Percentiles rank a stretch among this genome's conserved stretches.
Evolutionary conservation across 768 basidiomycete genomes (phyloP).

Genomic region (Dacryopinax primogenitus): DNA sequence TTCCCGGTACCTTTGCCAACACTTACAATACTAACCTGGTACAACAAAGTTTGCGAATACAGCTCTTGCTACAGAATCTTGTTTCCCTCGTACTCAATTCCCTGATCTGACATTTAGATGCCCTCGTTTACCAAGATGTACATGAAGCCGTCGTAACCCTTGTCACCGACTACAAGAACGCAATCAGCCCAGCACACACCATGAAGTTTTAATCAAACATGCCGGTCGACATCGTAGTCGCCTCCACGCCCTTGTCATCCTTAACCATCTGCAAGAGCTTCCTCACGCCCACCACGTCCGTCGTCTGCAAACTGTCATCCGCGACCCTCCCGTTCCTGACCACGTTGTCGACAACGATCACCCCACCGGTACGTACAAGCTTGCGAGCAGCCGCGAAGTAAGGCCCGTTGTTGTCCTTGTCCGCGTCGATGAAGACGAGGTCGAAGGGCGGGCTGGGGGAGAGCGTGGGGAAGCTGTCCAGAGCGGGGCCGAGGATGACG

Average conservation of each 20-base stretch:
- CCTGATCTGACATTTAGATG: background rate
- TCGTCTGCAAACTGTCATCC: background rate
- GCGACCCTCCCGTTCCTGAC: conserved; percentile 18
- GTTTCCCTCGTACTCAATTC: background rate
- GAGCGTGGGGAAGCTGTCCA: conserved; percentile 38
- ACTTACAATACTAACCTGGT: background rate
- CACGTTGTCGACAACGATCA: conserved; percentile 34
- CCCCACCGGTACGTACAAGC: conserved; percentile 44
- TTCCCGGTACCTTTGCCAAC: background rate
- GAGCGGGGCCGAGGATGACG: conserved; percentile 39
- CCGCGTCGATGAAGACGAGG: conserved; percentile 59
- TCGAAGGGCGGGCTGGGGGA: conserved; percentile 44
- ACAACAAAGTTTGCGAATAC: background rate
- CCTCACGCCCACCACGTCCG: conserved; percentile 3
- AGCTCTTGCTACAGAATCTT: background rate
- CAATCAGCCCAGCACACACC: background rate
- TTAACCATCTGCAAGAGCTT: background rate
- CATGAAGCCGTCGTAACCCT: conserved; percentile 5
- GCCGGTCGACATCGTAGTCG: background rate
- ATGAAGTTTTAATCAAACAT: background rate
- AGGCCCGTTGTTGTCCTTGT: conserved; percentile 42
- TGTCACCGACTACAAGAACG: background rate
- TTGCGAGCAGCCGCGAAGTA: conserved; percentile 53
- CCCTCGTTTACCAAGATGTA: background rate
- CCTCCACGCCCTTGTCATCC: background rate